Conservation (phyloP, 345 rosid species). For the Gynandropsis gynandra region DNA sequence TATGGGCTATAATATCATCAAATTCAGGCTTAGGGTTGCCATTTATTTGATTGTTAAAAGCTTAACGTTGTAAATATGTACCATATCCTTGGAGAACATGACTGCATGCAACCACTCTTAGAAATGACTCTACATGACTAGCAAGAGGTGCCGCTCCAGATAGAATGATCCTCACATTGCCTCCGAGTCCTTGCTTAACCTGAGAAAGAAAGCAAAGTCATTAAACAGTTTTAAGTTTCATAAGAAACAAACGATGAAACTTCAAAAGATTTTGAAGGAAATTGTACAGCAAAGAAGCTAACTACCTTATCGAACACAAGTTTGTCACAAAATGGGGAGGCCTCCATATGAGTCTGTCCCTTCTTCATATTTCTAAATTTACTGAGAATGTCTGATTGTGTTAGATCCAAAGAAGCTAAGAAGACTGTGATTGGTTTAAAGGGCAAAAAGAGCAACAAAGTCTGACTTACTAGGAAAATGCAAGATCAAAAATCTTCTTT, state of each 20-base stretch:
- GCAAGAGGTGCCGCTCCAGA: slow-evolving; percentile 92
- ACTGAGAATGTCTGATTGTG: slow-evolving; percentile 36
- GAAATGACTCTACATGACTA: slow-evolving; percentile 65
- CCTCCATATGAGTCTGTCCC: slow-evolving; percentile 55
- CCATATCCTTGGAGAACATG: slow-evolving; percentile 97
- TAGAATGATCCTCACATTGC: slow-evolving; percentile 69
- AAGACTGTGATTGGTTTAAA: not conserved
- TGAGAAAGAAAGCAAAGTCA: slow-evolving; percentile 23
- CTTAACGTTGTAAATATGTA: slow-evolving; percentile 24
- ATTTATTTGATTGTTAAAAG: not conserved
- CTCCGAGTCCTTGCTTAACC: slow-evolving; percentile 89
- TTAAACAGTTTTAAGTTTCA: slow-evolving; percentile 6
- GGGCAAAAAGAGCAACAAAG: slow-evolving; percentile 5
- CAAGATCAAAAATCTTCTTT: slow-evolving; percentile 55
- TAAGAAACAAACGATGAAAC: not conserved
- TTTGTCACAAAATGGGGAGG: slow-evolving; percentile 83
- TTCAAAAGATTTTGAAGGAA: not conserved
- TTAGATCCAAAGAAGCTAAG: slow-evolving; percentile 15
- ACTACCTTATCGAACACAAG: slow-evolving; percentile 80
- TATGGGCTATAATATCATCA: no score
- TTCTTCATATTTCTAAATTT: slow-evolving; percentile 55
- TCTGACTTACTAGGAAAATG: slow-evolving; percentile 63
- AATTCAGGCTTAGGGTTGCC: no score
- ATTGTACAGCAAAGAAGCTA: not conserved
- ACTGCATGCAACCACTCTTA: slow-evolving; percentile 82